These are phyloP conservation scores for Tetrapisispora iriomotensis DNA, from an alignment of 805 yeast species.

Conservation along the genomic window DNA sequence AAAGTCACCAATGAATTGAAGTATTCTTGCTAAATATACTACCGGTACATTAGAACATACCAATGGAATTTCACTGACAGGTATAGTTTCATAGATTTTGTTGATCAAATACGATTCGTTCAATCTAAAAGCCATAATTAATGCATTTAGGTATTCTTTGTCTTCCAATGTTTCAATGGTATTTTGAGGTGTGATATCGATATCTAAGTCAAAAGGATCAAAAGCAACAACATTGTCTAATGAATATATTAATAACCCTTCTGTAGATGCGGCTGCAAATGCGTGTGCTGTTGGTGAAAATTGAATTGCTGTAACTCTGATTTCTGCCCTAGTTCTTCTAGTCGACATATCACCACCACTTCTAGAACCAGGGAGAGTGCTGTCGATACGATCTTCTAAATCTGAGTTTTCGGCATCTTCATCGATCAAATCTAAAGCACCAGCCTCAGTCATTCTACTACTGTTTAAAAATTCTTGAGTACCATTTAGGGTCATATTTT, in stretches of 20 bases:
- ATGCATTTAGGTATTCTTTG: slow-evolving; percentile 54
- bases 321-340: slow-evolving; percentile 66
- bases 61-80: slow-evolving; percentile 57
- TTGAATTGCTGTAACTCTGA: slow-evolving; percentile 66
- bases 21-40: slow-evolving; percentile 59
- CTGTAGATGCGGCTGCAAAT: slow-evolving; percentile 93
- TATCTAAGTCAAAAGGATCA: slow-evolving; percentile 91
- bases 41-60: slow-evolving; percentile 63
- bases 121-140: slow-evolving; percentile 88
- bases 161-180: slow-evolving; percentile 52
- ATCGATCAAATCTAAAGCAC: slow-evolving; percentile 73
- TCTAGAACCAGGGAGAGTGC: slow-evolving; percentile 74
- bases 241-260: slow-evolving; percentile 76
- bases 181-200: slow-evolving; percentile 80
- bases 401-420: slow-evolving; percentile 80
- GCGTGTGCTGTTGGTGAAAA: slow-evolving; percentile 87
- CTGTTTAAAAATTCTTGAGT: slow-evolving; percentile 73
- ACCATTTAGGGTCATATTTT: slow-evolving; percentile 86
- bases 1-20: slow-evolving; percentile 59
- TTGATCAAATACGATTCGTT: slow-evolving; percentile 71
- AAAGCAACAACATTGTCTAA: slow-evolving; percentile 66
- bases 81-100: slow-evolving; percentile 62
- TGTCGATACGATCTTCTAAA: slow-evolving; percentile 69
- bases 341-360: slow-evolving; percentile 71
- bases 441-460: slow-evolving; percentile 76